Evolutionary conservation across 352 stramenopile genomes (phyloP).

Genomic region (Globisporangium echinulatum): DNA sequence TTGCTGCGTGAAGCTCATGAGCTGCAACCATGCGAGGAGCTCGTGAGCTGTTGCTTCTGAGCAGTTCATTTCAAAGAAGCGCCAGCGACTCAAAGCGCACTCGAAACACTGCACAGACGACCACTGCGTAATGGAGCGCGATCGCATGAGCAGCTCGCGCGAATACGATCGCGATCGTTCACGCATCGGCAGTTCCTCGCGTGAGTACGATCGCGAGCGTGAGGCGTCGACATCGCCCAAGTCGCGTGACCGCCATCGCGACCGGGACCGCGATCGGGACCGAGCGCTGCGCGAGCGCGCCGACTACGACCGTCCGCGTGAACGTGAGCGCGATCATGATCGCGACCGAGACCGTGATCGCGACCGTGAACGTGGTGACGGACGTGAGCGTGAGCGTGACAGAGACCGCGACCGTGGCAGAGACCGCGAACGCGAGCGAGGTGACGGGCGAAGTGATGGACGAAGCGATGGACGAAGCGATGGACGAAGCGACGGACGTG

Average conservation of each 20-base stretch:
- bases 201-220: constrained; percentile 26
- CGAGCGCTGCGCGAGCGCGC: constrained; percentile 25
- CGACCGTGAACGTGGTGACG: constrained; percentile 25
- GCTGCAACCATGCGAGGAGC: too few species aligned
- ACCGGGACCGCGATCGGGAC: constrained; percentile 27
- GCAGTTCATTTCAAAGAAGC: too few species aligned
- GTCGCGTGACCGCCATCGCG: constrained; percentile 7
- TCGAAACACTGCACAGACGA: constrained; percentile 3
- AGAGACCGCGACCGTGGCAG: too few species aligned
- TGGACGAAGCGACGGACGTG: not conserved
- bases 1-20: not conserved
- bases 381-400: constrained; percentile 12
- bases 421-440: too few species aligned
- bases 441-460: too few species aligned
- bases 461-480: not conserved
- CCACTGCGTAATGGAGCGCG: constrained; percentile 15
- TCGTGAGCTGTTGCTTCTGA: not conserved
- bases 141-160: constrained; percentile 6
- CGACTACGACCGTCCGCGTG: constrained; percentile 16
- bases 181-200: constrained; percentile 9
- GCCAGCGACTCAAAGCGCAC: not conserved
- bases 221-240: not conserved
- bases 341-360: constrained; percentile 25
- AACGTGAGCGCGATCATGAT: constrained; percentile 30
- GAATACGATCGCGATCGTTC: constrained; percentile 27